phyloP scores from a whole-genome alignment of 2,329 filamentous ascomycete species.

The Cladosporium sp. region DNA sequence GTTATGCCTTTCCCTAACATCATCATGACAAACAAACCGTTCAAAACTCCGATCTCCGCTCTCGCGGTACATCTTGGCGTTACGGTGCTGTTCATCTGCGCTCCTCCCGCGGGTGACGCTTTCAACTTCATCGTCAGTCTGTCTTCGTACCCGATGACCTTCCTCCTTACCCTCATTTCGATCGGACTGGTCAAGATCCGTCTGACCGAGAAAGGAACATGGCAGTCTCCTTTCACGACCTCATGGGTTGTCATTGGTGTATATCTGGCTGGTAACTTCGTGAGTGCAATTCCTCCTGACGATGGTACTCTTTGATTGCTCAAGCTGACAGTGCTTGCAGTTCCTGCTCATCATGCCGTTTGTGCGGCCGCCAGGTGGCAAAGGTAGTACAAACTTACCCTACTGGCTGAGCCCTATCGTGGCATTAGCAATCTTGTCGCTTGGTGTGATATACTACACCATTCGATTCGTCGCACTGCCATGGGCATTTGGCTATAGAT shows the following conservation, averaged over 20 bases:
- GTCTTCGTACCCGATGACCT: constrained; percentile 65
- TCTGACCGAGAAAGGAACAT: constrained; percentile 60
- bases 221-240: constrained; percentile 65
- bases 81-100: constrained; percentile 60
- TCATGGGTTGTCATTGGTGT: constrained; percentile 56
- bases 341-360: constrained; percentile 49
- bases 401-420: constrained; percentile 50
- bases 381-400: constrained; percentile 46
- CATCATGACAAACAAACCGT: not conserved
- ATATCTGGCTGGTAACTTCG: constrained; percentile 55
- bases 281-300: constrained; percentile 39
- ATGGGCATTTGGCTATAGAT: constrained; percentile 23
- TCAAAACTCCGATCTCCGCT: not conserved
- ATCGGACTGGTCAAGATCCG: not conserved
- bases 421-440: constrained; percentile 41
- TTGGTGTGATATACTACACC: not conserved
- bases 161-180: constrained; percentile 59
- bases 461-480: not conserved
- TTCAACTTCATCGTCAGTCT: constrained; percentile 74
- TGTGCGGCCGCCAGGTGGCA: constrained; percentile 44
- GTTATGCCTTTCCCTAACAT: not conserved
- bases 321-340: not conserved
- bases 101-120: constrained; percentile 62
- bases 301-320: not conserved
- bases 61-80: constrained; percentile 54